Conservation (phyloP, 2,329 filamentous ascomycete genomes). For the Diaporthe sp. region DNA sequence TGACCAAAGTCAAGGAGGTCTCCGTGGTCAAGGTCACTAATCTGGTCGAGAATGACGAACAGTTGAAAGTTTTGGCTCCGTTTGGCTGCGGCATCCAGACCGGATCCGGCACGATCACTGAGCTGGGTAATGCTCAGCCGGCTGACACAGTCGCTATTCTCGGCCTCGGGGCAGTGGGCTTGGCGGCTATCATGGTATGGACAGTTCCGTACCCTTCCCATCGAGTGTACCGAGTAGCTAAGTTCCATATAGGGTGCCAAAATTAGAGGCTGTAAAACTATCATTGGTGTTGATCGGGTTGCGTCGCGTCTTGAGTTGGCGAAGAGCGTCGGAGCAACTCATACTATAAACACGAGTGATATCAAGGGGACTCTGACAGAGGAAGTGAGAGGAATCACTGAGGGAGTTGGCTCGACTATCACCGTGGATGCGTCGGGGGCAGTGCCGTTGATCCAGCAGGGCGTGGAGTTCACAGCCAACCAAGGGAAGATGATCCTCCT, state of each 20-base stretch:
- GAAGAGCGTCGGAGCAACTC: not conserved
- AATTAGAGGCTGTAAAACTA: not conserved
- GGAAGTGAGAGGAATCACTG: not conserved
- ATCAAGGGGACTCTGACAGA: not conserved
- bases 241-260: not conserved
- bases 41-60: not conserved
- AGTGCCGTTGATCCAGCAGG: not conserved
- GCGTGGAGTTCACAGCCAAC: not conserved
- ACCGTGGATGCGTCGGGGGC: not conserved
- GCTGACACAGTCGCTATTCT: not conserved
- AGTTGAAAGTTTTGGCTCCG: not conserved
- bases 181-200: not conserved
- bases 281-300: not conserved
- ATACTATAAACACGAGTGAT: not conserved
- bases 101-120: conserved; percentile 2
- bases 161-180: not conserved
- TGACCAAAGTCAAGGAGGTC: not conserved
- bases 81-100: conserved; percentile 13
- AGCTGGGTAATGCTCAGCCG: conserved; percentile 9
- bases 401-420: not conserved
- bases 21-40: not conserved
- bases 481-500: conserved; percentile 1
- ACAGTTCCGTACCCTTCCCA: too few relatives aligned
- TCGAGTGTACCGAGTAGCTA: not conserved
- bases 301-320: conserved; percentile 5